Base-by-base conservation (phyloP, 139 green algal genomes). In the Coelastrella sp. region DNA sequence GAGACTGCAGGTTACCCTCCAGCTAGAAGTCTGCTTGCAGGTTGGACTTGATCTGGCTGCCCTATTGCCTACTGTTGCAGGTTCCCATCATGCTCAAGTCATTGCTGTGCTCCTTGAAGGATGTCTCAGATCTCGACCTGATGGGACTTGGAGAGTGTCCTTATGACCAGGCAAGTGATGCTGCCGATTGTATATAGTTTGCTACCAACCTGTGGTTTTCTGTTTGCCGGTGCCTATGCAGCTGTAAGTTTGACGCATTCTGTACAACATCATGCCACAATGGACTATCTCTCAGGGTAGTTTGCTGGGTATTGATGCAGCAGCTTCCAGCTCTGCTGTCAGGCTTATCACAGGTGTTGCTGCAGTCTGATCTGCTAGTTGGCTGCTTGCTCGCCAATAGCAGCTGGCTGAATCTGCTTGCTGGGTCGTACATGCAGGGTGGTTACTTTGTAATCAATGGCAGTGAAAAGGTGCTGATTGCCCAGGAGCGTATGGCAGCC, bases 381-480 rank as follows among this genome's bases (percentile, higher is more conserved):
- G 63, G 5, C 4, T 72, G 63, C 15, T 72, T 17, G 12, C 12
- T 72, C 63, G 12, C 63, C 15, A 14, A 49, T 3, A 49, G 35
- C 3, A 49, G 35, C 35, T 49, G 35, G 35, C 35, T 49, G 35
- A 49, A 49, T 3, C 35, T 49, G 1, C 35, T 49, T 49, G 35
- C 35, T 49, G 35, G 35, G 35, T 49, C 3, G 3, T 49, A 49
- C 35, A 49, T 49, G 35, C 35, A 49, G 91, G 98, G 98, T 59
- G 98, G 98, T 57, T 99, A 99, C 95, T 99, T 99, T 90, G 93
- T 99, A 27, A 98, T 99, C 88, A 99, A 99, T 89, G 98, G 98
- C 85, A 97, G 91, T 60, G 98, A 99, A 93, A 99, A 99, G 95
- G 98, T 99, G 80, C 95, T 99, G 7, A 99, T 99, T 75, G 98